Evolutionary conservation across 805 yeast genomes (phyloP).

Genomic region (Ogataea pilisensis): DNA sequence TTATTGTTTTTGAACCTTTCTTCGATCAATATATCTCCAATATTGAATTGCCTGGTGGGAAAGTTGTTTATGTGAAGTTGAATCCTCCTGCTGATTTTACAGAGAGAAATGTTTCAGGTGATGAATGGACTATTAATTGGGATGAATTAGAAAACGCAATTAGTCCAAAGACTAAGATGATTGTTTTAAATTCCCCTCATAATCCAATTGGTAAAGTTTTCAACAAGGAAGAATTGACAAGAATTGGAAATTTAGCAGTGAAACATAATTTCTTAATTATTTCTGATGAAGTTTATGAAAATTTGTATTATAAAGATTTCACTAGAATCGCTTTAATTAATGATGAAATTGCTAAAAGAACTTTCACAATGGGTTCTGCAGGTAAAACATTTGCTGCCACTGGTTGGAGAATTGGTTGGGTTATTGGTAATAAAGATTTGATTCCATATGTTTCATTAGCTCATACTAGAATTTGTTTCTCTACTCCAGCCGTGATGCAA

Average conservation of each 20-base stretch:
- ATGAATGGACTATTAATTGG: conserved; percentile 86
- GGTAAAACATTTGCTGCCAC: conserved; percentile 99
- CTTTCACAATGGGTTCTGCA: conserved; percentile 92
- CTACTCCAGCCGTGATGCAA: conserved; percentile 88
- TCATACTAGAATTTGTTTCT: conserved; percentile 90
- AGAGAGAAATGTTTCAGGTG: conserved; percentile 61
- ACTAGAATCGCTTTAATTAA: conserved; percentile 80
- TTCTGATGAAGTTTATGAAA: conserved; percentile 95
- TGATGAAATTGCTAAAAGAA: conserved; percentile 73
- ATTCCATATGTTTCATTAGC: conserved; percentile 81
- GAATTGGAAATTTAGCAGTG: conserved; percentile 79
- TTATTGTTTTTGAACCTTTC: conserved; percentile 92
- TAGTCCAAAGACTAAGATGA: conserved; percentile 72
- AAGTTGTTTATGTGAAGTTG: conserved; percentile 79
- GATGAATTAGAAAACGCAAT: conserved; percentile 70
- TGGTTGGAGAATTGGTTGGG: conserved; percentile 98
- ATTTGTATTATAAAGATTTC: conserved; percentile 70
- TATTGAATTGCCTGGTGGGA: conserved; percentile 91
- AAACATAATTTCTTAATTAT: conserved; percentile 77
- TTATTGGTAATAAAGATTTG: conserved; percentile 80
- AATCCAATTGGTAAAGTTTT: conserved; percentile 94
- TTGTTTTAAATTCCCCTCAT: conserved; percentile 91
- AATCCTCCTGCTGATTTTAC: conserved; percentile 76
- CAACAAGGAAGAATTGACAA: conserved; percentile 64
- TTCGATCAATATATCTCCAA: conserved; percentile 96